Evolutionary conservation across 2,329 filamentous ascomycete genomes (phyloP).

Genomic region (Xylaria sp.): DNA sequence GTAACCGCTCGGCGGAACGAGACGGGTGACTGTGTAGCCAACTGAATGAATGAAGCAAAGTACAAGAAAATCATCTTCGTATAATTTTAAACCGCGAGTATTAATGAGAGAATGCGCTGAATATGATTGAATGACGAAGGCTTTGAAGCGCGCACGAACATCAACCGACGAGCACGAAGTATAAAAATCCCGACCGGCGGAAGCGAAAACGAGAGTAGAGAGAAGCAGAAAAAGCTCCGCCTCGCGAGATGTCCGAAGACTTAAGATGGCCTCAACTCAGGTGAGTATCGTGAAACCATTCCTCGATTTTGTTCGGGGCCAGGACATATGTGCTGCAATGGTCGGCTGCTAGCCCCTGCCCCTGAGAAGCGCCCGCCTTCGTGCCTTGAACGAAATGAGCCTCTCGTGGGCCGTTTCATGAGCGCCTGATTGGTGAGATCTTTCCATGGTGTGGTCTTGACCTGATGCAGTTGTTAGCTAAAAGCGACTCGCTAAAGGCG

Average conservation of each 20-base stretch:
- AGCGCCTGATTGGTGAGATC: slow-evolving; percentile 21
- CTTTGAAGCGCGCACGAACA: neutral
- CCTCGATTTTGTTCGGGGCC: neutral
- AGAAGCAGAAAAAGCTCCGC: slow-evolving; percentile 10
- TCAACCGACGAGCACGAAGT: neutral
- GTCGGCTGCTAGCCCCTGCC: neutral
- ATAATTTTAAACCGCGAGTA: neutral
- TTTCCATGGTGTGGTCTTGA: slow-evolving; percentile 14
- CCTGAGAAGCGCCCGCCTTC: slow-evolving; percentile 22
- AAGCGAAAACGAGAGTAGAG: slow-evolving; percentile 10
- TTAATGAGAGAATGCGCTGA: slow-evolving; percentile 4
- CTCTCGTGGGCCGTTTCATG: slow-evolving; percentile 36
- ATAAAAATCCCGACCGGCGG: slow-evolving; percentile 26
- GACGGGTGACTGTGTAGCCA: slow-evolving; percentile 26
- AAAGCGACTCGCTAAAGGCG: slow-evolving; percentile 1
- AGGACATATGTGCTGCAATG: slow-evolving; percentile 11
- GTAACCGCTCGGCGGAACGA: slow-evolving; percentile 38
- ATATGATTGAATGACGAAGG: neutral
- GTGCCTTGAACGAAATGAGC: slow-evolving; percentile 32
- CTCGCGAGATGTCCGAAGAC: slow-evolving; percentile 6
- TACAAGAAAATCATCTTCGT: slow-evolving; percentile 15
- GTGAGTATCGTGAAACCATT: slow-evolving; percentile 15
- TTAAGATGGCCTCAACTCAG: neutral
- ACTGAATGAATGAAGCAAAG: slow-evolving; percentile 16
- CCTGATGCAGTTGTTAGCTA: neutral